Percentiles rank a stretch among this genome's conserved stretches.
Conservation (phyloP, 192 early-diverging fungal species). For the Coemansia sp. region DNA sequence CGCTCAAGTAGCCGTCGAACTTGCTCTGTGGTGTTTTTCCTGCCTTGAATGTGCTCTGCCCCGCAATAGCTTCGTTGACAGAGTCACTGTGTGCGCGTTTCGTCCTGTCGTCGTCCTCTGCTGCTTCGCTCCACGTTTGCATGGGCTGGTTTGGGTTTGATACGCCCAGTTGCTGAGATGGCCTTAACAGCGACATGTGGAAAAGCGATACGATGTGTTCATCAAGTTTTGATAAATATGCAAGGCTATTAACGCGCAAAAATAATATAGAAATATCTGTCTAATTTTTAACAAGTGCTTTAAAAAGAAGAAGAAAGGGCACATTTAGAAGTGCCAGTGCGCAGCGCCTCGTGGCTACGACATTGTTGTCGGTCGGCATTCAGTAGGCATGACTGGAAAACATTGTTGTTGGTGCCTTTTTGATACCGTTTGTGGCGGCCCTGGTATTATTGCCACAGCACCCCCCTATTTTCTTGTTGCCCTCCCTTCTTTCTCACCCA, state of each 20-base stretch:
- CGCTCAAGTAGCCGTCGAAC: slow-evolving; percentile 43
- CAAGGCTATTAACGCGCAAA: background rate
- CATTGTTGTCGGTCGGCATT: slow-evolving; percentile 9
- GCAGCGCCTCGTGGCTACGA: background rate
- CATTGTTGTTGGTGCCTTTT: background rate
- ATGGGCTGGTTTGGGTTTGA: background rate
- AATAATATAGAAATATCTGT: background rate
- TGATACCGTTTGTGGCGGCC: background rate
- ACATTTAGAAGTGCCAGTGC: slow-evolving; percentile 5
- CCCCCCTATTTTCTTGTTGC: background rate
- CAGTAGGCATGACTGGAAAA: background rate
- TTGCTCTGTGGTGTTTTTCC: background rate
- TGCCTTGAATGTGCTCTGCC: background rate
- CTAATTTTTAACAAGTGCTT: background rate
- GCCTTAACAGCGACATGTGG: slow-evolving; percentile 6
- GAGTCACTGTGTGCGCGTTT: background rate
- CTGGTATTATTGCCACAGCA: background rate
- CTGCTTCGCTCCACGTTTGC: background rate
- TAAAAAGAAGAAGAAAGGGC: background rate
- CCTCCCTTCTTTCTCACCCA: background rate
- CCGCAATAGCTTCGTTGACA: background rate
- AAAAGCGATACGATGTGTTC: background rate
- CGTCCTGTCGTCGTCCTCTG: background rate
- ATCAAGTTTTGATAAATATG: background rate
- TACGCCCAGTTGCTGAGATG: background rate